A percentile compares a stretch with the other conserved stretches of the same genome.
phyloP scores from a whole-genome alignment of 2,329 filamentous ascomycete species.

The Metarhizium sp. region DNA sequence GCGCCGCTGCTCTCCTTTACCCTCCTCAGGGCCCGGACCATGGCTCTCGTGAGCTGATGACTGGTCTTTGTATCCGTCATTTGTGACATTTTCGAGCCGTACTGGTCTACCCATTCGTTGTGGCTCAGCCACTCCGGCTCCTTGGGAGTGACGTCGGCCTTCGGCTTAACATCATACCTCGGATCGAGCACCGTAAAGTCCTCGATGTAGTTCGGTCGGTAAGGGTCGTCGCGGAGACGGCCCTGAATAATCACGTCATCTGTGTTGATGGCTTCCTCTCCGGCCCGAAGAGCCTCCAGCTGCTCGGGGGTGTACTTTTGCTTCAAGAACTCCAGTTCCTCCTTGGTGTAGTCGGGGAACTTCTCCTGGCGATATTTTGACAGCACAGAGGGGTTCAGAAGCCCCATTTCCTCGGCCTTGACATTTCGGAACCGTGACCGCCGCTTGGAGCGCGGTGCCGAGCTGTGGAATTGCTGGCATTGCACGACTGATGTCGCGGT shows the following conservation, averaged over 20 bases:
- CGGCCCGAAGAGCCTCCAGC: constrained; percentile 70
- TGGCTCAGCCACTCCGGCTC: constrained; percentile 49
- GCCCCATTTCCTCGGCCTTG: constrained; percentile 41
- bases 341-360: constrained; percentile 56
- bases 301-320: constrained; percentile 72
- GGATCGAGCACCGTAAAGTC: constrained; percentile 73
- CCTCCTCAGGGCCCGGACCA: constrained; percentile 31
- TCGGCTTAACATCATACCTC: constrained; percentile 61
- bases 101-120: constrained; percentile 49
- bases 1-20: constrained; percentile 32
- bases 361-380: constrained; percentile 34
- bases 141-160: constrained; percentile 36
- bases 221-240: constrained; percentile 60
- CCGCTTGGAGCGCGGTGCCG: constrained; percentile 34
- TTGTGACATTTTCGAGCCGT: constrained; percentile 37
- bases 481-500: constrained; percentile 15
- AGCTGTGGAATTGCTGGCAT: constrained; percentile 42
- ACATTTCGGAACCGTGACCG: constrained; percentile 45
- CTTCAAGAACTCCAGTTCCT: constrained; percentile 53
- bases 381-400: constrained; percentile 34
- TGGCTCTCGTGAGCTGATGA: constrained; percentile 31
- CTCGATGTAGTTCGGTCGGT: constrained; percentile 68
- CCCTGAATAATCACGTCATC: constrained; percentile 68
- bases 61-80: constrained; percentile 33
- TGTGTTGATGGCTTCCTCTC: constrained; percentile 65